Conservation (phyloP, 768 basidiomycete species). For the Glaciozyma antarctica region DNA sequence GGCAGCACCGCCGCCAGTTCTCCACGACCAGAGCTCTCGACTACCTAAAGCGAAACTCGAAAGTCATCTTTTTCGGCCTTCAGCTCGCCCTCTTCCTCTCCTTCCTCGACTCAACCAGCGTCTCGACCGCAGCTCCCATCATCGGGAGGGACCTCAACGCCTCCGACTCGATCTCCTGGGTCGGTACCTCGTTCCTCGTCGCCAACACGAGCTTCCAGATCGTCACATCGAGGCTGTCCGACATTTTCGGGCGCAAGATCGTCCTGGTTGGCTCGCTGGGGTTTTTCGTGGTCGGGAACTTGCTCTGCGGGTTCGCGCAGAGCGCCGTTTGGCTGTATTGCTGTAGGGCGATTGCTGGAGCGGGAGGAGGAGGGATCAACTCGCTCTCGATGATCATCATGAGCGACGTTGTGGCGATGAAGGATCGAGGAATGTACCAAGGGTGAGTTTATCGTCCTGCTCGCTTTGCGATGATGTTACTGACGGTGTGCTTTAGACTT, state of each 20-base stretch:
- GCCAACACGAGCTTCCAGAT: constrained; percentile 36
- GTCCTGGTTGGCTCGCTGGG: constrained; percentile 36
- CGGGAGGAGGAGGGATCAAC: constrained; percentile 39
- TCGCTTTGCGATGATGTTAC: too few species aligned
- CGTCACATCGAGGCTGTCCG: constrained; percentile 32
- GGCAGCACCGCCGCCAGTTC: background rate
- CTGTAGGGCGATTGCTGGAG: constrained; percentile 36
- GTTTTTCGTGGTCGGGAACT: constrained; percentile 37
- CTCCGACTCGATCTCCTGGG: constrained; percentile 34
- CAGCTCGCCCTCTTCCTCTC: constrained; percentile 36
- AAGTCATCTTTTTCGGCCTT: constrained; percentile 36
- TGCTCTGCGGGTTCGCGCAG: constrained; percentile 36
- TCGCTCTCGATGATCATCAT: constrained; percentile 37
- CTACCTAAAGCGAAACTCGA: constrained; percentile 15
- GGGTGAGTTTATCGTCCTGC: constrained; percentile 25
- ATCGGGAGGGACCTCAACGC: constrained; percentile 36
- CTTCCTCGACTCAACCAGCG: constrained; percentile 35
- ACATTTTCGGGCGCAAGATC: constrained; percentile 36
- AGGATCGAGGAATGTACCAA: constrained; percentile 36
- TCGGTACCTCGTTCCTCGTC: constrained; percentile 37
- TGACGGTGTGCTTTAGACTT: constrained; percentile 9
- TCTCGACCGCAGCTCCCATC: constrained; percentile 36
- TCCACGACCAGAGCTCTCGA: constrained; percentile 5
- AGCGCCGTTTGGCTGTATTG: constrained; percentile 37
- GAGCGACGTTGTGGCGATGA: constrained; percentile 36